Evolutionary conservation across 768 basidiomycete genomes (phyloP), one percentile per base, ranked within the genome.

Genomic region (Pisolithus sp.): DNA sequence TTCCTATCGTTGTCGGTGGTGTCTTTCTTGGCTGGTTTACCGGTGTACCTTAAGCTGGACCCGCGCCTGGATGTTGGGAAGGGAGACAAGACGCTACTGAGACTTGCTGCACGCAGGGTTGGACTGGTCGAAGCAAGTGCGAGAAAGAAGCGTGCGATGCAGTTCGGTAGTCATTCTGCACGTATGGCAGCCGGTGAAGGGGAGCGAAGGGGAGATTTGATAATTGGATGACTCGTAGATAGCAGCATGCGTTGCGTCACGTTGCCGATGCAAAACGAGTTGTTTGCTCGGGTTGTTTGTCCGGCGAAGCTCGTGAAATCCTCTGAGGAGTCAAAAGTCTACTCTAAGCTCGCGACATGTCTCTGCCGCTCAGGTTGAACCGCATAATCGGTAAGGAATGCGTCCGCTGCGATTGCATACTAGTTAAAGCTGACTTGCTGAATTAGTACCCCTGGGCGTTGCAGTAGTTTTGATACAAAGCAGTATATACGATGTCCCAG

Each of bases 91-190:
- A 75, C 87, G 68, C 63, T 99, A 42, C 62, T 98, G 48, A 72
- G 95, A 50, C 64, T 87, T 26, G 83, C 86, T 2, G 82, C 86
- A 34, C 70, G 73, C 55, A 80, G 80, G 57, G 60, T 93, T n/a
- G 93, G 94, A 0, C 72, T 97, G 40, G 67, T 77, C 2, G 80
- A 83, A 56, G 89, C 91, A 5, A 86, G 87, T 55, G 53, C 59
- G 48, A 73, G 90, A 56, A 93, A 87, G 66, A 99, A 99, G 71
- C 68, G 89, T 53, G 96, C 96, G 13, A 96, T 97, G 89, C 96
- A 98, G 62, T 99, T 99, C 71, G 95, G 95, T 17, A 89, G 81
- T 60, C 82, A 84, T 68, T 88, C 89, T 28, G 90, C 90, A 17
- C 73, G 89, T 53, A 91, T 93, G 89, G 82, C 85, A 53, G 66